Conservation (phyloP, 2,329 filamentous ascomycete genomes). For the Fusarium sp. region DNA sequence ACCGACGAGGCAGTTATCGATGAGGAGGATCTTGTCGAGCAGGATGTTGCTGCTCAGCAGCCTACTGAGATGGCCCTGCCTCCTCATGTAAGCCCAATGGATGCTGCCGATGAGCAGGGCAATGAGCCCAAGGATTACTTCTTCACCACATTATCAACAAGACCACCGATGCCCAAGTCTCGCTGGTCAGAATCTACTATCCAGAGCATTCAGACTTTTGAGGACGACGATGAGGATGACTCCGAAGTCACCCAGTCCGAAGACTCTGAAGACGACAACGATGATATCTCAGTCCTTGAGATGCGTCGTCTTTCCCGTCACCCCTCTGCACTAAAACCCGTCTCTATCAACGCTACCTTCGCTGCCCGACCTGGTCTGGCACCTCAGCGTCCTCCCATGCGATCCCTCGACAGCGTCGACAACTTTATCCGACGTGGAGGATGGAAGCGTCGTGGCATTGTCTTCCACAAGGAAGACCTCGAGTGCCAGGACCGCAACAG, state of each 20-base stretch:
- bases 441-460: conserved; percentile 57
- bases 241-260: conserved; percentile 39
- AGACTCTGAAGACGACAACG: conserved; percentile 38
- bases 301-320: conserved; percentile 43
- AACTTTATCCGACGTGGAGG: conserved; percentile 57
- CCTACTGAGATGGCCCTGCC: conserved; percentile 48
- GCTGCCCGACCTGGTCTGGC: conserved; percentile 35
- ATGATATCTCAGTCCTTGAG: conserved; percentile 39
- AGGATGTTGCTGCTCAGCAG: conserved; percentile 42
- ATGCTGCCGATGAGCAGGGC: conserved; percentile 37
- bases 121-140: conserved; percentile 51
- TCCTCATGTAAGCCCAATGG: conserved; percentile 44
- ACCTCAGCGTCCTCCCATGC: conserved; percentile 52
- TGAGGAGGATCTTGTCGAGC: conserved; percentile 43
- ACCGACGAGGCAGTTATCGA: conserved; percentile 36
- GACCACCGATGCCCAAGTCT: conserved; percentile 51
- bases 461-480: conserved; percentile 53
- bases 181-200: conserved; percentile 59
- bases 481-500: conserved; percentile 43
- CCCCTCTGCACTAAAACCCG: conserved; percentile 38
- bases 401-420: conserved; percentile 54
- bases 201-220: conserved; percentile 43
- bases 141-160: conserved; percentile 44
- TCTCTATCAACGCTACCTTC: conserved; percentile 52
- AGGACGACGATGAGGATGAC: conserved; percentile 42